Evolutionary conservation across 352 stramenopile species (phyloP), one percentile per base, ranked within the genome.

Genomic region (Pythium sp.): DNA sequence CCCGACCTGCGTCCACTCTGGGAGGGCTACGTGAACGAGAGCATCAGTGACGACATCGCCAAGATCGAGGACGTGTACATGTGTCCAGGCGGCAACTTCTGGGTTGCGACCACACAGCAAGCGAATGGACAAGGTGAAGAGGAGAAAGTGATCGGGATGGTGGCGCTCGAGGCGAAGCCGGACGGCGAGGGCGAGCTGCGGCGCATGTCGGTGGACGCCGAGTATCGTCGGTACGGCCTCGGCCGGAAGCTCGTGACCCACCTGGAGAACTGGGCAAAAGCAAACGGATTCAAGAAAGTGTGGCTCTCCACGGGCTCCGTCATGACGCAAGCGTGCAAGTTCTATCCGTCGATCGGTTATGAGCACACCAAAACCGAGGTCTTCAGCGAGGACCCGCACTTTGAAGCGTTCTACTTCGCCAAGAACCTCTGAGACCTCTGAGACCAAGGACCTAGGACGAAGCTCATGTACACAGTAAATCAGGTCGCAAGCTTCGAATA

Each of bases 31-130:
- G 41, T 68, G 6, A 43, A 47, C 5, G 53, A 62, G 55, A 68
- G 62, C 34, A 60, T 68, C 53, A 32, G 61, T 8, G 55, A 60
- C 20, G 77, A 84, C 54, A 64, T 84, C n/a, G 64, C 65, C 34
- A 66, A 78, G 41, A 63, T 82, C 30, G 41, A 82, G 47, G 58
- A 62, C 58, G 76, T 68, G 30, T 84, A 82, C 69, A 74, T 79
- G 24, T n/a, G 24, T 1, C 58, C 66, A 1, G 77, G 77, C 0
- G 77, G 77, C 18, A 77, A 77, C 58, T 84, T 84, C 70, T 84
- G 75, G 73, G 77, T 82, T 6, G 54, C 64, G 18, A 69, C 64
- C 3, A 12, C 58, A 3, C 26, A 57, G 22, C 43, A 22, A 15
- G 46, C 70, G 5, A 28, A 15, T 14, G 22, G 18, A 0, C n/a